Evolutionary conservation across 2,329 filamentous ascomycete species (phyloP).

Genomic region (Phialophora verrucosa): DNA sequence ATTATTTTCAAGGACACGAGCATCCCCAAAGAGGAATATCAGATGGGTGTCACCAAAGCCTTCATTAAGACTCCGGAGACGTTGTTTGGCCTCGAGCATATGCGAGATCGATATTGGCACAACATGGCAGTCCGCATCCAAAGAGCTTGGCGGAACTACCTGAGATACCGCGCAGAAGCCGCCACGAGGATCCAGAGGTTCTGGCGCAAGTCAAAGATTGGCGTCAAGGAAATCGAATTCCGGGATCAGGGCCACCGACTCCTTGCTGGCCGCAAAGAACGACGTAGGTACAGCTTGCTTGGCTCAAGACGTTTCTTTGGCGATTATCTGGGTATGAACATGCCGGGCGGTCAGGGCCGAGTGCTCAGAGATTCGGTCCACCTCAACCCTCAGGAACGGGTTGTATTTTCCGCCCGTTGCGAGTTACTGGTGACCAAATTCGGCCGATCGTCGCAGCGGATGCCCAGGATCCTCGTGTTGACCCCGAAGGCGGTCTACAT

Average conservation of each 20-base stretch:
- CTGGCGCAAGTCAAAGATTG: constrained; percentile 91
- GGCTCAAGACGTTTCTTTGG: constrained; percentile 92
- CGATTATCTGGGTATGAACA: constrained; percentile 90
- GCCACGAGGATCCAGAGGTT: constrained; percentile 93
- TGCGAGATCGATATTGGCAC: constrained; percentile 98
- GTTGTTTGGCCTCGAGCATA: constrained; percentile 92
- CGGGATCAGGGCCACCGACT: constrained; percentile 86
- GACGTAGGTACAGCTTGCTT: constrained; percentile 85
- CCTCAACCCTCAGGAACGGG: constrained; percentile 73
- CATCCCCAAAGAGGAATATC: constrained; percentile 93
- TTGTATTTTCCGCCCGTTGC: constrained; percentile 87
- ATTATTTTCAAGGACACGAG: constrained; percentile 96
- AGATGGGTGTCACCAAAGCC: constrained; percentile 94
- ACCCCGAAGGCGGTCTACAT: constrained; percentile 89
- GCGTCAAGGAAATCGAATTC: constrained; percentile 84
- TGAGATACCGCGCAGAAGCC: constrained; percentile 89
- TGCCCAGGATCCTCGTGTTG: constrained; percentile 81
- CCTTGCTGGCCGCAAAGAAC: constrained; percentile 84
- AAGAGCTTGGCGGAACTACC: constrained; percentile 93
- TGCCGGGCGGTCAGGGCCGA: constrained; percentile 77
- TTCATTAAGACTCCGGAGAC: constrained; percentile 99
- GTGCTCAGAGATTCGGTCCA: constrained; percentile 77
- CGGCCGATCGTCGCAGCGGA: constrained; percentile 91
- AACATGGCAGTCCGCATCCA: constrained; percentile 99
- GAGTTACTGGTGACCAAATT: constrained; percentile 94